Base-by-base conservation (phyloP, 2,329 filamentous ascomycete species). In the Xylaria arbuscula region DNA sequence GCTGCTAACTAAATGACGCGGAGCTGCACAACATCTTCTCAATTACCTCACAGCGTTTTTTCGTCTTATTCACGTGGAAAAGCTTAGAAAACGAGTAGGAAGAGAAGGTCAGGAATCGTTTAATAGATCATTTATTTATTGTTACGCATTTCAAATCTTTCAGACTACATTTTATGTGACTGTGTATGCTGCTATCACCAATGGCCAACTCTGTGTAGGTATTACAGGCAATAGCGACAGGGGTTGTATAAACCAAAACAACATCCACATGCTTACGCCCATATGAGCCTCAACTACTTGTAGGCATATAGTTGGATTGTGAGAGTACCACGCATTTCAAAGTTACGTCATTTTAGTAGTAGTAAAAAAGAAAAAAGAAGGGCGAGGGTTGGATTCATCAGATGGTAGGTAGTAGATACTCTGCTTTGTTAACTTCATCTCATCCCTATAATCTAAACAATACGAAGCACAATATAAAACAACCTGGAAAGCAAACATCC, bases 161-260 rank as follows among this genome's bases (percentile, higher is more conserved):
- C n/a, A n/a, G n/a, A 45, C 32, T 13, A 1, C 11, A 24, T n/a
- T 24, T 28, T 38, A 47, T n/a, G 7, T 8, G 24, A 3, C 7
- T 2, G 22, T n/a, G 15, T 45, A 28, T 32, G 11, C 38, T 28
- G 36, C 36, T 42, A 15, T 32, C 6, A 19, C 32, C 10, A 5
- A 42, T 42, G 28, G 24, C 10, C 19, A 2, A 15, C n/a, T 36
- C 22, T 8, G 56, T 48, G 42, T 22, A 57, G 22, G 36, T 36
- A 19, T 15, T 36, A 19, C 55, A 42, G 54, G 38, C 28, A n/a
- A 9, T 9, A 15, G 45, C 11, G 48, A 54, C 38, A 65, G 38
- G 62, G 62, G 48, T 58, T 38, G n/a, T 59, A 53, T 59, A 51
- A 54, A 59, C 34, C 28, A 57, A n/a, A 11, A 38, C 7, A 17